Evolutionary conservation across 2,329 filamentous ascomycete genomes (phyloP), one percentile per base, ranked within the genome.

Genomic region (Hymenotorrendiella dingleyae): DNA sequence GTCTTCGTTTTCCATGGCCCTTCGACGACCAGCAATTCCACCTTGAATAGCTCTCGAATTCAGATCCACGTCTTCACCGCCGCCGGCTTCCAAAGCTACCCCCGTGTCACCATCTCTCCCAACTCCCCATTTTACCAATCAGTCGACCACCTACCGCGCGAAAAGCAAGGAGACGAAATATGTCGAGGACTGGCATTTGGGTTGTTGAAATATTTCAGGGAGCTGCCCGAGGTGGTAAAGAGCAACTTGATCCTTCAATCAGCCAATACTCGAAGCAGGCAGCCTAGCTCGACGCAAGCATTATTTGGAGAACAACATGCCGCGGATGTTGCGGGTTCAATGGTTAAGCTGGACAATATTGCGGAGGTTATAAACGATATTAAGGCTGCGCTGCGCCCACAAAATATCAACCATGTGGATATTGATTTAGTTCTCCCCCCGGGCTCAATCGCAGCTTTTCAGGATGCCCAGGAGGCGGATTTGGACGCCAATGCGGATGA

Each of bases 121-220:
- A 94, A 86, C 59, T 95, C 91, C 35, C 81, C 88, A 39, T 84
- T 94, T 59, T 97, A 97, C 65, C 78, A 81, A 53, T 91, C 90
- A 42, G 93, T 98, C 63, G 82, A 86, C 62, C 81, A 90, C 62
- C 76, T 98, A 32, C 89, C 93, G 30, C 84, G 89, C 61, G 91
- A 96, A 62, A 89, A 90, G 65, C 93, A 97, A 69, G 91, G 91
- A 58, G 91, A 97, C 63, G 91, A 97, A 65, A 74, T 94, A 52
- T 94, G 85, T 66, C 82, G 93, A 34, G 93, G 84, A 14, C 74
- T 98, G 43, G 93, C 91, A 36, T 94, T 97, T 64, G 89, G 87
- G 43, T 73, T 98, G 54, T 84, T 84, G 70, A 96, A 94, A 64
- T 98, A 96, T 71, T 97, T 96, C 62, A 76, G 78, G 48, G 91